Evolutionary conservation across 2,329 filamentous ascomycete species (phyloP), one percentile per base, ranked within the genome.

Genomic region (Cladosporium sp.): DNA sequence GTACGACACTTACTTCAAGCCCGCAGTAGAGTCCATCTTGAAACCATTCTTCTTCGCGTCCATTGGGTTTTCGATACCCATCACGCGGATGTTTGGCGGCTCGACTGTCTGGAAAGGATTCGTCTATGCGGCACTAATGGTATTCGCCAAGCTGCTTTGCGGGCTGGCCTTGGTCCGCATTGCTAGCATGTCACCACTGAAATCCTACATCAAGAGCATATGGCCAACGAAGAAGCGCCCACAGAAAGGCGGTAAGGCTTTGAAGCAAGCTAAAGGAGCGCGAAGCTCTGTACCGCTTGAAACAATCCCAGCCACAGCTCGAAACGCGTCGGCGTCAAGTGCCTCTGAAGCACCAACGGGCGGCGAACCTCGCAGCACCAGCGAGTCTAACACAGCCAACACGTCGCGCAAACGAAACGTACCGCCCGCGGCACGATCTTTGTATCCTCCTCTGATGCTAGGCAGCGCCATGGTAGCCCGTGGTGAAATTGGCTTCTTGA

Each of bases 401-500:
- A 55, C 50, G 2, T 29, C 52, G 12, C 45, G 50, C 11, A 53
- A 55, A 35, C 32, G 51, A 9, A 42, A 16, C 27, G 3, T 33
- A 2, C 38, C 53, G 5, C 60, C 69, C 0, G 80, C 78, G 41
- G 78, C 82, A 0, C 66, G 76, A 3, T 88, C 84, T 0, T 68
- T 87, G 1, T 84, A 88, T 54, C 85, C 86, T 0, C 76, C 82
- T 0, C 73, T 77, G 0, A 81, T 91, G 2, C 68, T 91, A 0
- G 83, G 83, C 0, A 72, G 78, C 15, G 80, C 80, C 2, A 92
- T 92, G 86, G 78, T 85, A 0, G 81, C 86, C 0, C 75, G 86
- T n/a, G 86, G 87, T 0, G 87, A 93, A 63, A 88, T 92, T 29
- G 86, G 86, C 0, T 89, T 89, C 54, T 65, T 92, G 38, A 88